Conservation (phyloP, 805 yeast genomes). For the Starmerella vitae region DNA sequence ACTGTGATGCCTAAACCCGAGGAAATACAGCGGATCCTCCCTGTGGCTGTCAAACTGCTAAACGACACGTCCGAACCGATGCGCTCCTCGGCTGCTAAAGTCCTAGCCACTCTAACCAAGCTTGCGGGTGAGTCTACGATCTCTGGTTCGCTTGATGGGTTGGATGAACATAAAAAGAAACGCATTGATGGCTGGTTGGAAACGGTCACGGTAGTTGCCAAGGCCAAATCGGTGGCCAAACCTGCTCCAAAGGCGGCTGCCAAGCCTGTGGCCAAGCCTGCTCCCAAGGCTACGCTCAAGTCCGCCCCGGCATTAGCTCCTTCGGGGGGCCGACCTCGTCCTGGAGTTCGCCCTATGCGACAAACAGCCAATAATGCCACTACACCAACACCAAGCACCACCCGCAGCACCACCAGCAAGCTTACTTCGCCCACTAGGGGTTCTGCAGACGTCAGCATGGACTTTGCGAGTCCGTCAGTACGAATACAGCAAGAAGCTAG, state of each 20-base stretch:
- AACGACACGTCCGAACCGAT: conserved; percentile 76
- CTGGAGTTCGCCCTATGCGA: neutral
- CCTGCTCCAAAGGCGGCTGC: conserved; percentile 3
- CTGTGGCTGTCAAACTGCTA: conserved; percentile 45
- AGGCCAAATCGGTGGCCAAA: neutral
- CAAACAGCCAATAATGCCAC: neutral
- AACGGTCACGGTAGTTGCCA: conserved; percentile 37
- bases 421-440: conserved; percentile 1
- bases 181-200: conserved; percentile 52
- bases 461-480: conserved; percentile 6
- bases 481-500: neutral
- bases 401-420: neutral
- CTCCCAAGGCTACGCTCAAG: neutral
- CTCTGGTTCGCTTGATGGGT: conserved; percentile 43
- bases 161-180: conserved; percentile 61
- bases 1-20: conserved; percentile 35
- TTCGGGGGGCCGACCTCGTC: neutral
- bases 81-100: conserved; percentile 61
- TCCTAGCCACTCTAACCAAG: conserved; percentile 70
- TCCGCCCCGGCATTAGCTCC: conserved; percentile 2
- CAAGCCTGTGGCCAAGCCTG: neutral
- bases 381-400: neutral
- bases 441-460: conserved; percentile 2
- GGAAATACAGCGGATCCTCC: conserved; percentile 48
- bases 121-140: conserved; percentile 64